Base-by-base conservation (phyloP, 148 eudicot species). In the Cornus controversa region DNA sequence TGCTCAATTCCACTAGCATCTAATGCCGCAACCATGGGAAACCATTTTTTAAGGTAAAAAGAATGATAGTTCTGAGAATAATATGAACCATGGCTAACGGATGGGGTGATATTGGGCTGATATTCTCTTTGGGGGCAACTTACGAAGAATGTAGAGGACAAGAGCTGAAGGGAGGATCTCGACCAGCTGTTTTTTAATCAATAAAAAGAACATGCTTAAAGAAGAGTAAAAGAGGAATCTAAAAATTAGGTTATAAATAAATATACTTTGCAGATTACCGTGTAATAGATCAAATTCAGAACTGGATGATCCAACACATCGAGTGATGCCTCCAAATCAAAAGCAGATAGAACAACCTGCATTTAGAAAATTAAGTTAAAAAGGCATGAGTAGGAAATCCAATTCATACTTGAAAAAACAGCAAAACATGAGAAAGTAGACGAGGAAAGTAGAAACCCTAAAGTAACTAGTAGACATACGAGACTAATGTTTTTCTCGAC, bases 161-260 rank as follows among this genome's bases (percentile, higher is more conserved):
- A 93, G 92, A 68, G 94, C 91, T 15, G 98, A 95, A 69, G 98
- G 98, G 60, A 95, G 85, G 84, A 95, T 95, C 90, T 95, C 98
- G 69, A 86, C 97, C 58, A 92, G 79, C 98, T 94, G 95, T 90
- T 74, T 65, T 71, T 62, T 62, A 70, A 20, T 5, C 36, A 73
- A 14, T 24, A 40, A 20, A 45, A 40, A 42, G 23, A 9, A 69
- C 36, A 73, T 26, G 37, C 20, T 18, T 27, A 50, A 23, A 57
- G 9, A 20, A 37, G 77, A 23, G 15, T 54, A 67, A 6, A n/a
- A 25, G 47, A 28, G 58, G 2, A 8, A 47, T 20, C 23, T 18
- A 63, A 37, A 22, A 28, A 29, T 34, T 50, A 22, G 73, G 47
- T 18, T 70, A 65, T n/a, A 23, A 54, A 23, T 23, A 69, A 54